Conservation (phyloP, 1,284 basidiomycete species). For the Ganoderma resinaceum region DNA sequence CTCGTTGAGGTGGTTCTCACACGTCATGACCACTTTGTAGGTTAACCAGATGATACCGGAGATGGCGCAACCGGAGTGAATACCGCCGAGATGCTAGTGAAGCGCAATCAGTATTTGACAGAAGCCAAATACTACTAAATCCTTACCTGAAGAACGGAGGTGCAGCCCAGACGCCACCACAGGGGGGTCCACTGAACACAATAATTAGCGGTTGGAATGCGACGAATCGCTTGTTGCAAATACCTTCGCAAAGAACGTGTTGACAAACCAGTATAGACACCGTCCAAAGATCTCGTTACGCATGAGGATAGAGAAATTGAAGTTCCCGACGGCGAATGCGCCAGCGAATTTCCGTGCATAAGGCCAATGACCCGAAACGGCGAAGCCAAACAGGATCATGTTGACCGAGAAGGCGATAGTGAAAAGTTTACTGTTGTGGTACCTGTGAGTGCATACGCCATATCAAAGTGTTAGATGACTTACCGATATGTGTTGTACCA, state of each 20-base stretch:
- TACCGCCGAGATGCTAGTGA: slow-evolving; percentile 73
- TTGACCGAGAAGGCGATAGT: slow-evolving; percentile 64
- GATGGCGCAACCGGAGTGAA: slow-evolving; percentile 76
- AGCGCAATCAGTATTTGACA: neutral
- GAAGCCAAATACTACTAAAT: neutral
- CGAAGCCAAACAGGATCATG: slow-evolving; percentile 63
- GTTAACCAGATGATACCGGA: slow-evolving; percentile 73
- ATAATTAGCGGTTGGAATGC: slow-evolving; percentile 19
- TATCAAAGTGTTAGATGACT: slow-evolving; percentile 1
- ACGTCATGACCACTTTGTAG: slow-evolving; percentile 64
- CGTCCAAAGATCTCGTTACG: slow-evolving; percentile 67
- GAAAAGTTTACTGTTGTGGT: slow-evolving; percentile 65
- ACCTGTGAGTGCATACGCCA: neutral
- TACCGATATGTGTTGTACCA: slow-evolving; percentile 79
- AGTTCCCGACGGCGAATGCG: slow-evolving; percentile 64
- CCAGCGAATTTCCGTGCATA: slow-evolving; percentile 66
- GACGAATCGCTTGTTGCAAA: slow-evolving; percentile 9
- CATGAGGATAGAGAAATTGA: slow-evolving; percentile 60
- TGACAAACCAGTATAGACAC: slow-evolving; percentile 56
- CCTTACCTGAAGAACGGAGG: slow-evolving; percentile 68
- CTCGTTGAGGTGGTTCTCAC: slow-evolving; percentile 51
- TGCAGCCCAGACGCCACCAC: slow-evolving; percentile 72
- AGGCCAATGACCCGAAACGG: slow-evolving; percentile 68
- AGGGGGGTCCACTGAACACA: slow-evolving; percentile 68
- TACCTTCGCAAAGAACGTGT: slow-evolving; percentile 68